phyloP scores from a whole-genome alignment of 768 basidiomycete genomes.

The Tricholoma sp. region DNA sequence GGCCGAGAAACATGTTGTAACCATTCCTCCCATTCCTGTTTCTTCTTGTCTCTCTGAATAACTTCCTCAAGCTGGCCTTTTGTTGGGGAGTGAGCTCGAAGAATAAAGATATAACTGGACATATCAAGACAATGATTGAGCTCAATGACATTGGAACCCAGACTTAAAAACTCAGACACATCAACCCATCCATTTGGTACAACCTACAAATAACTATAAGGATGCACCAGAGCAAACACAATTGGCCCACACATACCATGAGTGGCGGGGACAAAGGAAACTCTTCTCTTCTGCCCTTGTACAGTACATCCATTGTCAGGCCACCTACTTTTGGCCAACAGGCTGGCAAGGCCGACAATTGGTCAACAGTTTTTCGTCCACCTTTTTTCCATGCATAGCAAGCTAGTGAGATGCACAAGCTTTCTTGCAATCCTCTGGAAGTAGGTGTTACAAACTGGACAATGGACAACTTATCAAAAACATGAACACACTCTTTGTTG shows the following conservation, averaged over 20 bases:
- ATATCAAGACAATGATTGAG: constrained; percentile 39
- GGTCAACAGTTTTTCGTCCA: constrained; percentile 13
- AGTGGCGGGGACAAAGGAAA: constrained; percentile 41
- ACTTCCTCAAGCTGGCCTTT: constrained; percentile 34
- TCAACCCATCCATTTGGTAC: constrained; percentile 48
- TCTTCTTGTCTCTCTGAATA: constrained; percentile 23
- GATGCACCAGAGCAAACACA: background rate
- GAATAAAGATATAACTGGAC: constrained; percentile 39
- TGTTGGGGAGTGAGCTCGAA: constrained; percentile 49
- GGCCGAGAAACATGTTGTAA: constrained; percentile 28
- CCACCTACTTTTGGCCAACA: constrained; percentile 39
- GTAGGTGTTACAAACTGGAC: background rate
- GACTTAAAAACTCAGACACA: constrained; percentile 37
- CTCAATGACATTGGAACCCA: constrained; percentile 38
- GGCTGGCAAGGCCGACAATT: constrained; percentile 24
- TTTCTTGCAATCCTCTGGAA: constrained; percentile 27
- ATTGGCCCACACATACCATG: constrained; percentile 20
- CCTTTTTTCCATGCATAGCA: constrained; percentile 32
- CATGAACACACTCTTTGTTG: constrained; percentile 27
- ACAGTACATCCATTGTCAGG: constrained; percentile 30
- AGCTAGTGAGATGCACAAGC: constrained; percentile 40
- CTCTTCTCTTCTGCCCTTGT: constrained; percentile 20
- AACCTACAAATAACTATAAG: constrained; percentile 24
- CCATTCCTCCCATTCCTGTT: constrained; percentile 40
- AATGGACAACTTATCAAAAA: background rate